Conservation (phyloP, 352 stramenopile species). For the Globisporangium paddicum region DNA sequence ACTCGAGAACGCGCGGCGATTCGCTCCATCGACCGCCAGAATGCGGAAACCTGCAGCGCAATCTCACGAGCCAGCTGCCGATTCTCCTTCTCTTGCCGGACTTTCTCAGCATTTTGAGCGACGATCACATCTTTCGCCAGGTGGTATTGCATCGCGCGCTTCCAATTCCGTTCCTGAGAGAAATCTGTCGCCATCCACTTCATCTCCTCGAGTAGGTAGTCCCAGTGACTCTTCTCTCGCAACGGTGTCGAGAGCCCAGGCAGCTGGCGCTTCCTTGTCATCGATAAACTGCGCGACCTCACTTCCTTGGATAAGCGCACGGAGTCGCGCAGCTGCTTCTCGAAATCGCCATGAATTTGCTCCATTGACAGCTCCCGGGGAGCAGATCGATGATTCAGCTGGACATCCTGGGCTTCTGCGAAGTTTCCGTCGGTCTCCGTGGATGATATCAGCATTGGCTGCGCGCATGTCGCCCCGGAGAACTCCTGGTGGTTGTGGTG, state of each 20-base stretch:
- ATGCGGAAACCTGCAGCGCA: constrained; percentile 66
- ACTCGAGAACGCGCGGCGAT: constrained; percentile 75
- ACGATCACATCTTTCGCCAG: constrained; percentile 57
- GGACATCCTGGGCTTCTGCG: neutral
- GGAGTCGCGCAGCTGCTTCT: constrained; percentile 39
- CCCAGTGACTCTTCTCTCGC: constrained; percentile 85
- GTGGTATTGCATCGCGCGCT: constrained; percentile 65
- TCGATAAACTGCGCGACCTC: constrained; percentile 20
- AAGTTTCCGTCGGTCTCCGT: neutral
- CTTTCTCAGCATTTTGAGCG: constrained; percentile 61
- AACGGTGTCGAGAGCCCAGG: constrained; percentile 46
- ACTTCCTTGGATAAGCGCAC: constrained; percentile 47
- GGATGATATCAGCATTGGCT: constrained; percentile 3
- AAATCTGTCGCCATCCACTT: constrained; percentile 96
- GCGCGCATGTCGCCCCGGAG: neutral
- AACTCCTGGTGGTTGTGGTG: constrained; percentile 31
- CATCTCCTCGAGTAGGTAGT: constrained; percentile 96
- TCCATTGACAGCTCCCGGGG: constrained; percentile 18
- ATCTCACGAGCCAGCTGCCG: constrained; percentile 63
- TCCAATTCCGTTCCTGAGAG: constrained; percentile 96
- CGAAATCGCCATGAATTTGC: constrained; percentile 27
- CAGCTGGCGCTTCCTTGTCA: constrained; percentile 71
- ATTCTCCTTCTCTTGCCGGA: constrained; percentile 61
- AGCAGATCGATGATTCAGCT: constrained; percentile 1
- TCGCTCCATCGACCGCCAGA: constrained; percentile 83